phyloP scores from a whole-genome alignment of 1,284 basidiomycete species.

The Lentinula novae-zelandiae region DNA sequence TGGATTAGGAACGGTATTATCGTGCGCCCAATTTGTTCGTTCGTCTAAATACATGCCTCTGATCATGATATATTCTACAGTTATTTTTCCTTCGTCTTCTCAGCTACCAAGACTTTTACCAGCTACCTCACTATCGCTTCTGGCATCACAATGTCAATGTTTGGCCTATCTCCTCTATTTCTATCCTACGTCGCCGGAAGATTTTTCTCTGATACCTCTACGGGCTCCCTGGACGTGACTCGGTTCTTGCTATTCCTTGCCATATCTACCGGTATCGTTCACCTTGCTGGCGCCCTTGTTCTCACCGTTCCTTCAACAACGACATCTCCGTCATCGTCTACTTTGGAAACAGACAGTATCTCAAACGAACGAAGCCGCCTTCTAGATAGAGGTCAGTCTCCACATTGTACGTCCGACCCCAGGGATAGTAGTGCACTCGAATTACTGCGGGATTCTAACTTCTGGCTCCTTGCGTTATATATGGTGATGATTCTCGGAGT shows the following conservation, averaged over 20 bases:
- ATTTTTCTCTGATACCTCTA: constrained; percentile 48
- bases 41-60: neutral
- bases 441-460: constrained; percentile 51
- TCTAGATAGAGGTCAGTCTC: constrained; percentile 17
- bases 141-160: constrained; percentile 65
- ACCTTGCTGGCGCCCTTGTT: constrained; percentile 49
- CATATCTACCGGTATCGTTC: constrained; percentile 45
- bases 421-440: constrained; percentile 32
- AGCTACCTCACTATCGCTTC: constrained; percentile 60
- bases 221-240: constrained; percentile 49
- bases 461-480: constrained; percentile 51
- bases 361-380: constrained; percentile 45
- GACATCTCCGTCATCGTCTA: constrained; percentile 14
- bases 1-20: constrained; percentile 65
- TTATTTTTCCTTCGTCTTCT: constrained; percentile 72
- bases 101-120: constrained; percentile 69
- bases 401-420: neutral
- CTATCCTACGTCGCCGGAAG: constrained; percentile 61
- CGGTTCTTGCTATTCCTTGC: constrained; percentile 57
- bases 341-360: constrained; percentile 3
- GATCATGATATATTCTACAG: constrained; percentile 29
- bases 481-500: constrained; percentile 55
- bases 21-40: constrained; percentile 41
- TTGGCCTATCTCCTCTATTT: constrained; percentile 73
- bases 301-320: constrained; percentile 26